Evolutionary conservation across 2,329 filamentous ascomycete species (phyloP).

Genomic region (Phaeosphaeriaceae sp.): DNA sequence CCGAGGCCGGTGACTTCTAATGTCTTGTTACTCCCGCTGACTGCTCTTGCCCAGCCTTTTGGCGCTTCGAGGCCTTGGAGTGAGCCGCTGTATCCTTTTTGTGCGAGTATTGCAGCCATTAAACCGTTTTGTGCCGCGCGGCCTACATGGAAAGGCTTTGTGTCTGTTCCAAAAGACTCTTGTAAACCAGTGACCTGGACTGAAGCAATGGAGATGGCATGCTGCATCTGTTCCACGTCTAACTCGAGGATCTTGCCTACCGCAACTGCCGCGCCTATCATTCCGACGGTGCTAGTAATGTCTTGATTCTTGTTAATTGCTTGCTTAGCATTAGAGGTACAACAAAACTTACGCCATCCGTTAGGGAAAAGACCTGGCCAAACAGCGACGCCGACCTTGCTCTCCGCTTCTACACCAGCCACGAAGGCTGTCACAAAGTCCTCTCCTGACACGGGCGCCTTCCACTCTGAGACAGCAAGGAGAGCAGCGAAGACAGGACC

Average conservation of each 20-base stretch:
- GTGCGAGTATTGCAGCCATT: neutral
- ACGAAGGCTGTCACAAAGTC: neutral
- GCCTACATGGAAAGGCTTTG: neutral
- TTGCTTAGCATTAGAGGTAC: neutral
- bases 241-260: neutral
- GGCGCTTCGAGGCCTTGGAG: neutral
- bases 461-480: neutral
- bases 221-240: neutral
- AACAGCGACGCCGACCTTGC: neutral
- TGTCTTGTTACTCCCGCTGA: neutral
- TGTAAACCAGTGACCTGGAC: neutral
- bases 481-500: neutral
- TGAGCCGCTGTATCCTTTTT: slow-evolving; percentile 1
- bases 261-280: neutral
- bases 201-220: slow-evolving; percentile 1
- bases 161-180: slow-evolving; percentile 1
- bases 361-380: neutral
- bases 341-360: neutral
- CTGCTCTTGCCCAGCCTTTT: neutral
- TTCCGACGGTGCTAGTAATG: neutral
- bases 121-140: neutral
- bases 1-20: neutral
- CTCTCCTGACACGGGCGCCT: neutral
- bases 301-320: neutral
- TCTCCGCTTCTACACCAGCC: neutral